Evolutionary conservation across 2,329 filamentous ascomycete genomes (phyloP).

Genomic region (Juglanconis oblonga): DNA sequence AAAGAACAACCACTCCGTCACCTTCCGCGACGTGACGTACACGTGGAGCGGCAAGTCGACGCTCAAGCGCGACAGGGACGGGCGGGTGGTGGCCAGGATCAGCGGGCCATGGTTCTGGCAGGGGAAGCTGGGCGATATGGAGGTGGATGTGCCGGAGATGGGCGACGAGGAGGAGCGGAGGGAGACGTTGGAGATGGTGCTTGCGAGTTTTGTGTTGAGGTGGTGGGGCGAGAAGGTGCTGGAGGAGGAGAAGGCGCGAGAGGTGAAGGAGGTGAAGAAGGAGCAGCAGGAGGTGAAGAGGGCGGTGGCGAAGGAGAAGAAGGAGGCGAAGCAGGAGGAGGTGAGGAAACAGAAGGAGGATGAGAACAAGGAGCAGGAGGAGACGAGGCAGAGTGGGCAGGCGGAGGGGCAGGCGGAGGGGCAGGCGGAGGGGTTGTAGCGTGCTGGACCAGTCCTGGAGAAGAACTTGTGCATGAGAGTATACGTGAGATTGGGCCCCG

Average conservation of each 20-base stretch:
- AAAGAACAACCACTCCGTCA: slow-evolving; percentile 11
- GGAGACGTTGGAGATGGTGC: slow-evolving; percentile 14
- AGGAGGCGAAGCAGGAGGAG: slow-evolving; percentile 1
- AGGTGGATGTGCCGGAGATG: slow-evolving; percentile 9
- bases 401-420: not conserved
- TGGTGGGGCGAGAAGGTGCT: slow-evolving; percentile 15
- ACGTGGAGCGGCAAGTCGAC: slow-evolving; percentile 16
- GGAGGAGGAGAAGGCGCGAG: slow-evolving; percentile 7
- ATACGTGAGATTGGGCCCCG: not conserved
- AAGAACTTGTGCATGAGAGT: no score
- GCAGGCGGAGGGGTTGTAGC: not conserved
- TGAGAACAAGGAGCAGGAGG: not conserved
- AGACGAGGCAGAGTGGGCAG: not conserved
- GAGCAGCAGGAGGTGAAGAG: slow-evolving; percentile 9
- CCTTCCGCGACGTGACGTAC: slow-evolving; percentile 11
- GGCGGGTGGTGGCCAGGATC: slow-evolving; percentile 6
- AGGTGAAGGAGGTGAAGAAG: slow-evolving; percentile 3
- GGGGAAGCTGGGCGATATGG: slow-evolving; percentile 16
- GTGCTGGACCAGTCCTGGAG: no score
- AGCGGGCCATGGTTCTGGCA: slow-evolving; percentile 14
- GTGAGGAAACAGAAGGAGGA: not conserved
- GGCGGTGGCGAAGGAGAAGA: slow-evolving; percentile 1
- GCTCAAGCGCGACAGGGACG: slow-evolving; percentile 10
- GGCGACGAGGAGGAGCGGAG: slow-evolving; percentile 13
- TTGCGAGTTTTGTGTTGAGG: slow-evolving; percentile 12